These are phyloP conservation scores for Syzygium syzygioides DNA, from an alignment of 441 rosid genomes.

Conservation along the genomic window DNA sequence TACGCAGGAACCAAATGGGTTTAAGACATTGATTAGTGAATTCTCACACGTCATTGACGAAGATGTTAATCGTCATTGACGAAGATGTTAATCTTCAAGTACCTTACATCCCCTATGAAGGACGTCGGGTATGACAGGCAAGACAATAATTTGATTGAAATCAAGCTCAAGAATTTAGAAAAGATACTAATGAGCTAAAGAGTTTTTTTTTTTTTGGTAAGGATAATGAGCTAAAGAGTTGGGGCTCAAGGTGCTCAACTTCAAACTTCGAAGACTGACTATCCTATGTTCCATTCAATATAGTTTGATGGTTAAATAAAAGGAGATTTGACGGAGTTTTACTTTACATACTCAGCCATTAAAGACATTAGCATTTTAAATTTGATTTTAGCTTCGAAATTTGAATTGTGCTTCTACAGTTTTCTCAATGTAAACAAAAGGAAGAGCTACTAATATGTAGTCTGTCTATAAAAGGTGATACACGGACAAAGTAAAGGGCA, in stretches of 20 bases:
- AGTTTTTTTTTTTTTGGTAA: no score
- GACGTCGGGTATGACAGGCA: background rate
- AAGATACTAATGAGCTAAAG: background rate
- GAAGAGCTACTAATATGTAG: background rate
- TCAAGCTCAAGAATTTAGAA: background rate
- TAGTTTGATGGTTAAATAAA: background rate
- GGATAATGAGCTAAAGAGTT: background rate
- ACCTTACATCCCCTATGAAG: background rate
- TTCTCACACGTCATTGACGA: background rate
- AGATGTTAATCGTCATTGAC: background rate
- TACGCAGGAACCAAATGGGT: background rate
- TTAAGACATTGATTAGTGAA: background rate
- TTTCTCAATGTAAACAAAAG: background rate
- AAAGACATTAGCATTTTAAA: background rate
- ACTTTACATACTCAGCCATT: background rate
- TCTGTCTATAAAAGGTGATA: background rate
- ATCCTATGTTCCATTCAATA: background rate
- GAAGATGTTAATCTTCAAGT: background rate
- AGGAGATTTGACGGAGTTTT: background rate
- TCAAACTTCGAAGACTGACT: background rate
- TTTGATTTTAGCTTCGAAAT: background rate
- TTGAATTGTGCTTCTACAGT: background rate
- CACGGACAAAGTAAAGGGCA: background rate
- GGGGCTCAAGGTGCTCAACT: background rate
- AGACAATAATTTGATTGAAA: background rate